Evolutionary conservation across 2,329 filamentous ascomycete species (phyloP), one percentile per base, ranked within the genome.

Genomic region (Pestalotiopsis sp.): DNA sequence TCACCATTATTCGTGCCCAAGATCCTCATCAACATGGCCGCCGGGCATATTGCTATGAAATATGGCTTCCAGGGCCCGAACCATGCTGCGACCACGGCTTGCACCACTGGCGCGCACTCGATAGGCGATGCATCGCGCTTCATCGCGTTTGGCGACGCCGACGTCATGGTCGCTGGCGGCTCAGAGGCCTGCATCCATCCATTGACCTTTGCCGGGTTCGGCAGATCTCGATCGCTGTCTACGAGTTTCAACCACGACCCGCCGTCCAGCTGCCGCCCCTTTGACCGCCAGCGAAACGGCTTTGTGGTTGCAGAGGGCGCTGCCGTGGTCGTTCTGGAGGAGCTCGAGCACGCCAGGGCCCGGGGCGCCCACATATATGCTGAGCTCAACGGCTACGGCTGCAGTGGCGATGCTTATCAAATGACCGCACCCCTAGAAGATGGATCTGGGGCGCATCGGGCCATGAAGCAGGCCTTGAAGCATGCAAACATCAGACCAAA

Each of bases 171-270:
- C 9, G 94, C 96, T n/a, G 96, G 96, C 57, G 95, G 95, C 36
- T 90, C 95, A 9, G 96, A 99, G 80, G 94, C 95, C 0, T 99
- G 96, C 79, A 95, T 99, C 68, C 95, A 99, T 77, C 96, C 96
- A 11, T 86, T 99, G 58, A 93, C 95, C 1, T 92, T 98, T 73
- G 93, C 95, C 6, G 96, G 95, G 6, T 99, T 99, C 76, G 92
- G 94, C 27, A 88, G 94, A 70, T 94, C 95, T 1, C 89, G 95
- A 69, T 98, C 95, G 66, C 83, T 99, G 45, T 91, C 94, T 6
- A 97, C 93, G 0, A 87, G 86, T 3, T 97, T 90, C 82, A 98
- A 98, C 76, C 83, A 92, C 69, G 80, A 86, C 11, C 94, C 95
- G 0, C 73, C 83, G 2, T 83, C 87, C 61, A 90, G 94, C 64